Percentiles rank a stretch among this genome's conserved stretches.
Evolutionary conservation across 129 eudicot genomes (phyloP).

Genomic region (carrot (Daucus carota)): DNA sequence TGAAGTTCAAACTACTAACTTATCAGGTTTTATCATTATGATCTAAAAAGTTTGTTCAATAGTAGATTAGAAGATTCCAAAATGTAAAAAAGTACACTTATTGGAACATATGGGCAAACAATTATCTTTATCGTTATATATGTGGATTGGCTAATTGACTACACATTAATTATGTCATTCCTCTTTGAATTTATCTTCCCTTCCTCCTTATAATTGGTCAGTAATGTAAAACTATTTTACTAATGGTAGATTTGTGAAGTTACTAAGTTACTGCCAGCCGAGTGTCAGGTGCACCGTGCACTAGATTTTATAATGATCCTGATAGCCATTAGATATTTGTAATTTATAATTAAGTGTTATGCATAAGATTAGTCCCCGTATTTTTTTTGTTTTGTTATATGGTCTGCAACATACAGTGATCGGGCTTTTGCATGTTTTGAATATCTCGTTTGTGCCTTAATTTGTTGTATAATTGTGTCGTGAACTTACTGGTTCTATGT

Average conservation of each 20-base stretch:
- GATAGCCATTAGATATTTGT: background rate
- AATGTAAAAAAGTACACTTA: no score
- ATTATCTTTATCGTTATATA: background rate
- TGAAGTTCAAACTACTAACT: constrained; percentile 28
- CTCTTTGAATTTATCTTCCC: background rate
- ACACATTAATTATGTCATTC: background rate
- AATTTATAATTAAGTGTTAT: background rate
- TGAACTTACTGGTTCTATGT: background rate
- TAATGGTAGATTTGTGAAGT: background rate
- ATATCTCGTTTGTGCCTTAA: background rate
- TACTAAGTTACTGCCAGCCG: background rate
- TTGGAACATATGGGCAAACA: background rate
- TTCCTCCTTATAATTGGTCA: background rate
- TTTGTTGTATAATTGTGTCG: background rate
- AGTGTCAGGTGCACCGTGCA: background rate
- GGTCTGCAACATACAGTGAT: background rate
- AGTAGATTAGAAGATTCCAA: background rate
- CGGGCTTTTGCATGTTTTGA: background rate
- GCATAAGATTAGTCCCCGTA: background rate
- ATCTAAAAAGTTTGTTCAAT: constrained; percentile 13
- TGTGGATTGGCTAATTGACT: background rate
- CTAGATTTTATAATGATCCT: background rate
- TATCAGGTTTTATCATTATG: constrained; percentile 38
- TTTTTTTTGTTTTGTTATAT: background rate
- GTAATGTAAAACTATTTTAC: background rate